Conservation (phyloP, 257 asterid genomes). For the Solanum tarapatanum region DNA sequence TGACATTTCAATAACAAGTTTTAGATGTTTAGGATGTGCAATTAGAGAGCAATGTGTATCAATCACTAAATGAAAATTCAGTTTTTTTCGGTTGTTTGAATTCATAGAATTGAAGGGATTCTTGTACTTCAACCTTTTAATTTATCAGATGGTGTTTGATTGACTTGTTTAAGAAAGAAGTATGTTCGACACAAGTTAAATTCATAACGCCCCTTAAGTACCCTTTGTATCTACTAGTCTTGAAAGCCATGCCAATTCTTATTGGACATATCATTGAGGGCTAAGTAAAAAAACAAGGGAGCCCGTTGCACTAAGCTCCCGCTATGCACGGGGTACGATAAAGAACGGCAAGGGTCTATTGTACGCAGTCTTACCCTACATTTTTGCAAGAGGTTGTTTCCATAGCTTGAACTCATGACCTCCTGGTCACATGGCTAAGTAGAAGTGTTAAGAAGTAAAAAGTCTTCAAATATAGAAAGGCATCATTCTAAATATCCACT, state of each 20-base stretch:
- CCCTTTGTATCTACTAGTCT: not conserved
- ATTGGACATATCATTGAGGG: not conserved
- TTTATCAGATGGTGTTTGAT: not conserved
- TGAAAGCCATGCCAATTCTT: not conserved
- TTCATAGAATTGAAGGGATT: not conserved
- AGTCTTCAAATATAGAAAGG: not conserved
- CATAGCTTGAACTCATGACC: not conserved
- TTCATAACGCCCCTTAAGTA: not conserved
- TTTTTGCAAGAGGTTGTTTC: not conserved
- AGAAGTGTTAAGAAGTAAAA: not conserved
- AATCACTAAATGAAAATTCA: not conserved
- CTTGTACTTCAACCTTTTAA: not conserved
- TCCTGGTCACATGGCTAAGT: not conserved
- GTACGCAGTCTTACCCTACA: not conserved
- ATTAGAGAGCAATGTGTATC: not conserved
- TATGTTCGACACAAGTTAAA: not conserved
- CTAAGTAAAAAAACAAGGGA: not conserved
- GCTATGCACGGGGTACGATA: not conserved
- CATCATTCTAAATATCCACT: not conserved
- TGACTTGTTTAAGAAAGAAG: not conserved
- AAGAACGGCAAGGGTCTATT: not conserved
- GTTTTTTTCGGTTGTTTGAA: not conserved
- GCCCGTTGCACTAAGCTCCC: not conserved
- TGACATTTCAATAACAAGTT: not conserved
- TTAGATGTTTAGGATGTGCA: not conserved